Conservation (phyloP, 1,284 basidiomycete species). For the Fomitiporia mediterranea region DNA sequence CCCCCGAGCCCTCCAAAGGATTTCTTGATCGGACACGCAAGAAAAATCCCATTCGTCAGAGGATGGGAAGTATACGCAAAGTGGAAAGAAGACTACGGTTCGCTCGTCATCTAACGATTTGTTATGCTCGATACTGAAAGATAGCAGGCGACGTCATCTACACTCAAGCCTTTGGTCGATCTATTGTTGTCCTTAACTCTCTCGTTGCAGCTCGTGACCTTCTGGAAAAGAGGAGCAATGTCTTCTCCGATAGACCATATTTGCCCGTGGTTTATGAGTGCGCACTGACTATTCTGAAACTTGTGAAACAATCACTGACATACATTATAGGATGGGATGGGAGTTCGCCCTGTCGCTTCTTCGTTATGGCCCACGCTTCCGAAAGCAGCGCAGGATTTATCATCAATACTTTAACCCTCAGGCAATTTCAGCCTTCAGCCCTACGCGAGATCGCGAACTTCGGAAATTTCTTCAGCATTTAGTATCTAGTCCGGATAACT, state of each 20-base stretch:
- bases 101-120: too few species aligned
- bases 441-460: constrained; percentile 9
- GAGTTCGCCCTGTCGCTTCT: constrained; percentile 13
- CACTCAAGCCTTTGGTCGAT: constrained; percentile 16
- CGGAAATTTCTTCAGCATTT: constrained; percentile 9
- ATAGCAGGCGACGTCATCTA: too few species aligned
- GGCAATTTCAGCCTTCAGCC: constrained; percentile 12
- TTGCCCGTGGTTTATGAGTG: too few species aligned
- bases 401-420: constrained; percentile 14
- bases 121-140: too few species aligned
- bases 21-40: too few species aligned
- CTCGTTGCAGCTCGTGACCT: constrained; percentile 11
- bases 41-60: too few species aligned
- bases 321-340: constrained; percentile 15
- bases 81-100: too few species aligned
- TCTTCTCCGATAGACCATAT: constrained; percentile 18
- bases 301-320: too few species aligned
- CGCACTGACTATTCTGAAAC: too few species aligned
- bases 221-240: constrained; percentile 15
- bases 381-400: constrained; percentile 5
- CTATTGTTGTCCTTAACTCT: constrained; percentile 18
- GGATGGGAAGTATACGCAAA: too few species aligned
- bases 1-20: too few species aligned
- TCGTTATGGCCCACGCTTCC: constrained; percentile 12
- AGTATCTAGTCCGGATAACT: neutral